Base-by-base conservation (phyloP, 2,329 filamentous ascomycete species). In the Botryosphaeria agaves region DNA sequence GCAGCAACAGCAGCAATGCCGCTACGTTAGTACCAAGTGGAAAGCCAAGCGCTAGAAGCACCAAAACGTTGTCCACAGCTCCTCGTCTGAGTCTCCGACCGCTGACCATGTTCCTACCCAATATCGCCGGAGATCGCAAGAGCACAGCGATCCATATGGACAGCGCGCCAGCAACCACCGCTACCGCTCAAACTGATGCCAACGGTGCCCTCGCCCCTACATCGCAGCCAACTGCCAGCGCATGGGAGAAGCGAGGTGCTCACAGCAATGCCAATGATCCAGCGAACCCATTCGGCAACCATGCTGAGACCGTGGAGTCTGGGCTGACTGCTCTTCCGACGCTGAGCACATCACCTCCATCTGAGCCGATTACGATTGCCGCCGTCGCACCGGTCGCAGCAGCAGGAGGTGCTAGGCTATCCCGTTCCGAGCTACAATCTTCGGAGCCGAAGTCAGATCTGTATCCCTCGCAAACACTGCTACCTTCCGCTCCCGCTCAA, bases 51-150 rank as follows among this genome's bases (percentile, higher is more conserved):
- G 41, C 53, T 28, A 40, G 48, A 23, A 56, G 58, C 32, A 52
- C 56, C 32, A 59, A 50, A 40, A 66, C 59, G 37, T 56, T 51
- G 38, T 60, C 63, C 18, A 66, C 59, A 19, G 75, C 84, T 26
- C 83, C 84, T n/a, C 76, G 76, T 37, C 66, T 94, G 36, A 91
- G 82, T 46, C 64, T 93, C 32, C 76, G 83, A 29, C 84, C 84
- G 3, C 69, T 89, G 29, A 87, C 82, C 24, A 74, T 89, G 44
- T 85, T 93, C 55, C 64, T 81, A 23, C 79, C 82, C 4, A 73
- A 70, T 45, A 66, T 80, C 37, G 59, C 49, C 36, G 52, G 51
- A 16, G 50, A 56, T 35, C 46, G 49, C 36, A 57, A 53, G 50
- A 53, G 44, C 35, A 46, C 44, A 34, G 51, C 45, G 34, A 49